phyloP scores from a whole-genome alignment of 768 basidiomycete species.

The Boletus edulis region DNA sequence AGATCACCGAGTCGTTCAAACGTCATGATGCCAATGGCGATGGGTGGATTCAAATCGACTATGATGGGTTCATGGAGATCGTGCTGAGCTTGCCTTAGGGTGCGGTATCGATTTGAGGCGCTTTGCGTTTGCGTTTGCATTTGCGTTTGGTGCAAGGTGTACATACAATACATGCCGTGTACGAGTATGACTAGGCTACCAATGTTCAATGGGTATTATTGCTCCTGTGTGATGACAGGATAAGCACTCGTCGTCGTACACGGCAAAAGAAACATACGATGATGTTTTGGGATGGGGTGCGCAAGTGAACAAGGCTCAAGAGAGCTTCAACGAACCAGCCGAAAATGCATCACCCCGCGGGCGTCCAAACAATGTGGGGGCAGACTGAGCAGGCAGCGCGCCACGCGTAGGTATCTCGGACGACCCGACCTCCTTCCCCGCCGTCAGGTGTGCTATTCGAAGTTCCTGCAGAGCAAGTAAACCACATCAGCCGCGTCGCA shows the following conservation, averaged over 20 bases:
- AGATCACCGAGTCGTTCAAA: slow-evolving; percentile 70
- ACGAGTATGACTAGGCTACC: slow-evolving; percentile 11
- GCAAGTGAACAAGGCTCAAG: slow-evolving; percentile 3
- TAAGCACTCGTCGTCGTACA: not conserved
- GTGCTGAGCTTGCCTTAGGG: slow-evolving; percentile 40
- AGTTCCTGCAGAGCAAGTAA: slow-evolving; percentile 40
- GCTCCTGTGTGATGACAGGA: not conserved
- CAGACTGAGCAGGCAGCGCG: slow-evolving; percentile 20
- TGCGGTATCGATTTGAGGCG: too few relatives aligned
- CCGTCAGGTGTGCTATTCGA: slow-evolving; percentile 43
- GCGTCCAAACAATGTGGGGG: slow-evolving; percentile 26
- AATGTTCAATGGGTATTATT: not conserved
- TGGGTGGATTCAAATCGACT: slow-evolving; percentile 52
- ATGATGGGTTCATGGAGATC: slow-evolving; percentile 54
- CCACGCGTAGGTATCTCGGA: slow-evolving; percentile 30
- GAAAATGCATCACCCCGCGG: slow-evolving; percentile 33
- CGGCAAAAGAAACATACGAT: not conserved
- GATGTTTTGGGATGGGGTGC: not conserved
- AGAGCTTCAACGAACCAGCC: slow-evolving; percentile 19
- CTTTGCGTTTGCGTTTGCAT: too few relatives aligned
- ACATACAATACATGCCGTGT: not conserved
- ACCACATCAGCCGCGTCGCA: too few relatives aligned
- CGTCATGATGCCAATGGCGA: slow-evolving; percentile 61
- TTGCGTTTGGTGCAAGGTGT: not conserved
- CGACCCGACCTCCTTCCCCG: slow-evolving; percentile 46